Percentiles rank a stretch among this genome's conserved stretches.
These are phyloP conservation scores for Juglanconis oblonga DNA, from an alignment of 2,329 filamentous ascomycete genomes.

Conservation along the genomic window DNA sequence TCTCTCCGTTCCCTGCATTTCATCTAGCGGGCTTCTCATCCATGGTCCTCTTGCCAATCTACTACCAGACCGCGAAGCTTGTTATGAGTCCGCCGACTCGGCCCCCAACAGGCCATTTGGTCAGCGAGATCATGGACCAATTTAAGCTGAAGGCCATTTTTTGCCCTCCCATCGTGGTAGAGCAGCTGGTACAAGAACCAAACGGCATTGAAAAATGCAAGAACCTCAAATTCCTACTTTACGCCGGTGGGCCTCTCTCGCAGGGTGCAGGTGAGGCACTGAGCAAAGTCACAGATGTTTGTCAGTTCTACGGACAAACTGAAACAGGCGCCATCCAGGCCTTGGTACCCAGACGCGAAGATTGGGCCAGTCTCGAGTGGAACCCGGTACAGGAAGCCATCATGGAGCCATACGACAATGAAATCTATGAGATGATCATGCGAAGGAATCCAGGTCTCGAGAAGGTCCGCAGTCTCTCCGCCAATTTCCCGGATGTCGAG, in stretches of 20 bases:
- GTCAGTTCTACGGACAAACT: slow-evolving; percentile 23
- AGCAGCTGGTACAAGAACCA: slow-evolving; percentile 17
- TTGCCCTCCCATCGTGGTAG: slow-evolving; percentile 20
- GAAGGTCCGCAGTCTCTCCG: slow-evolving; percentile 14
- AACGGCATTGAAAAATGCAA: slow-evolving; percentile 19
- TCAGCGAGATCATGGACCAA: slow-evolving; percentile 19
- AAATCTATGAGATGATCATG: slow-evolving; percentile 21
- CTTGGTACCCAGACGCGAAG: slow-evolving; percentile 19
- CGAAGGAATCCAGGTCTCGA: slow-evolving; percentile 16
- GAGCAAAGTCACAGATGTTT: slow-evolving; percentile 22
- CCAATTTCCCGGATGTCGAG: slow-evolving; percentile 20
- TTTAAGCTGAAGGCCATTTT: slow-evolving; percentile 18
- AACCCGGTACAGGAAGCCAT: slow-evolving; percentile 20
- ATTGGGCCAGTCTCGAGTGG: slow-evolving; percentile 23
- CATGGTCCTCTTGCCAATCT: slow-evolving; percentile 19
- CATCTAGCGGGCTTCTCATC: slow-evolving; percentile 20
- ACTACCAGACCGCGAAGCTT: slow-evolving; percentile 17
- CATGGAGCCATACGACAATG: slow-evolving; percentile 20
- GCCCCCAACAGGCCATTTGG: slow-evolving; percentile 14
- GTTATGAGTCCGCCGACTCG: slow-evolving; percentile 14
- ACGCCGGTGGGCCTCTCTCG: slow-evolving; percentile 22
- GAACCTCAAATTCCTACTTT: slow-evolving; percentile 21
- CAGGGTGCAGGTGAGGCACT: slow-evolving; percentile 19
- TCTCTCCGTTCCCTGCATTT: slow-evolving; percentile 20
- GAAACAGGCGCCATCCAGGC: slow-evolving; percentile 21